A percentile compares a stretch with the other conserved stretches of the same genome.
These are phyloP conservation scores for Fusarium metavorans DNA, from an alignment of 2,329 filamentous ascomycete genomes.

Conservation along the genomic window DNA sequence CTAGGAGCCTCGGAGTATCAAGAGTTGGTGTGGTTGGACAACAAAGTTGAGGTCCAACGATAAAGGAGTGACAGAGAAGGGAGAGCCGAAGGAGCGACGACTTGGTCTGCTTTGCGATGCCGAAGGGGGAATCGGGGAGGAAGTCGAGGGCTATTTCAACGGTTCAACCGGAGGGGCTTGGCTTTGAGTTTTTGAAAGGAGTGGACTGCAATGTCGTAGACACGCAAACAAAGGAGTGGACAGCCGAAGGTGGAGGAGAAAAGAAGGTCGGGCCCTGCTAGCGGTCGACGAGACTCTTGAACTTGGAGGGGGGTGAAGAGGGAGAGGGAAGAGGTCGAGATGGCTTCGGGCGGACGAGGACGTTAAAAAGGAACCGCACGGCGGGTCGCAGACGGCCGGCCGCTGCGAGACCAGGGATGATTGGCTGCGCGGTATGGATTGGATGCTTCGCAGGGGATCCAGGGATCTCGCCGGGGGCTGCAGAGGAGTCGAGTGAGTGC, in stretches of 20 bases:
- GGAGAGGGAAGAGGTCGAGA: conserved; percentile 32
- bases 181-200: conserved; percentile 44
- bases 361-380: conserved; percentile 47
- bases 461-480: conserved; percentile 31
- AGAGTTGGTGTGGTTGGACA: conserved; percentile 38
- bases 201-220: conserved; percentile 49
- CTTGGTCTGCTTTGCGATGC: conserved; percentile 37
- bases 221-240: conserved; percentile 48
- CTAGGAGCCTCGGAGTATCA: conserved; percentile 37
- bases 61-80: conserved; percentile 43
- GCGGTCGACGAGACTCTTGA: conserved; percentile 44
- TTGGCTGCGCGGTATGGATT: conserved; percentile 40
- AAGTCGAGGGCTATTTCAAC: conserved; percentile 43
- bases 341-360: conserved; percentile 40
- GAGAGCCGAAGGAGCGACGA: conserved; percentile 37
- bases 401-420: conserved; percentile 34
- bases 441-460: conserved; percentile 36
- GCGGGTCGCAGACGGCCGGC: conserved; percentile 38
- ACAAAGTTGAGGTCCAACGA: conserved; percentile 36
- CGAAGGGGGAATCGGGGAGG: conserved; percentile 25
- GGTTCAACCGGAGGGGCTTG: conserved; percentile 44
- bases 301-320: conserved; percentile 40
- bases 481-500: conserved; percentile 22
- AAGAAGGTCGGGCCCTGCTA: conserved; percentile 40
- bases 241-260: conserved; percentile 25